Base-by-base conservation (phyloP, 192 early-diverging fungal genomes). In the Linnemannia zychae region DNA sequence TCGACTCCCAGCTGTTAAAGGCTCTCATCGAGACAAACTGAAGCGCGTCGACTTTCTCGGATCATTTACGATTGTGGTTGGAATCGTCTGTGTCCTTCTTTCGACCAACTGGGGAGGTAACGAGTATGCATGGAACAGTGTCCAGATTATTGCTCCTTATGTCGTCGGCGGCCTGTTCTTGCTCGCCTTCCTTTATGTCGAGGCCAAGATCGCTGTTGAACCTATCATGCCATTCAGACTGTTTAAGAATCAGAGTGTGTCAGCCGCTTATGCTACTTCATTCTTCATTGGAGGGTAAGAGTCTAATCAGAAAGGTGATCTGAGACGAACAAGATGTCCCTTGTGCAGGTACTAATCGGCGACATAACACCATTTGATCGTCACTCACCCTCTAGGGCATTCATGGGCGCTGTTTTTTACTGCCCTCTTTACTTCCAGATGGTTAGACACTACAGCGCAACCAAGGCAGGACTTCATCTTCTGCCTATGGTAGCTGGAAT, bases 381-480 rank as follows among this genome's bases (percentile, higher is more conserved):
- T 33, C 37, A 75, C 18, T 67, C 68, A 18, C 76, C 40, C 40
- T 44, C 3, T 9, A 87, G 88, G 33, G 71, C 82, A 16, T 90
- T 91, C 76, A 88, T 91, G 75, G 82, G 84, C 22, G 78, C 78
- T 15, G 85, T 93, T 2, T 97, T 92, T 80, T 98, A 94, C 87
- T 78, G 93, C 13, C 90, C 93, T 0, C 52, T 94, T n/a, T 97
- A 93, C 86, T 97, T 95, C 79, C 93, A 96, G 70, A 76, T 96
- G 50, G 95, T 97, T 11, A 88, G 90, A 22, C 79, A 80, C 7
- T 53, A 57, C 15, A 66, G 40, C 33, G 93, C 98, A 1, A 95
- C 94, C 11, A 40, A 78, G 9, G 89, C 94, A n/a, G 96, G 97
- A 16, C 53, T 99, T 47, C 88, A 94, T 40, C 77, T 94, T 20